Conservation (phyloP, 1,284 basidiomycete genomes). For the Erythrobasidium hasegawianum region DNA sequence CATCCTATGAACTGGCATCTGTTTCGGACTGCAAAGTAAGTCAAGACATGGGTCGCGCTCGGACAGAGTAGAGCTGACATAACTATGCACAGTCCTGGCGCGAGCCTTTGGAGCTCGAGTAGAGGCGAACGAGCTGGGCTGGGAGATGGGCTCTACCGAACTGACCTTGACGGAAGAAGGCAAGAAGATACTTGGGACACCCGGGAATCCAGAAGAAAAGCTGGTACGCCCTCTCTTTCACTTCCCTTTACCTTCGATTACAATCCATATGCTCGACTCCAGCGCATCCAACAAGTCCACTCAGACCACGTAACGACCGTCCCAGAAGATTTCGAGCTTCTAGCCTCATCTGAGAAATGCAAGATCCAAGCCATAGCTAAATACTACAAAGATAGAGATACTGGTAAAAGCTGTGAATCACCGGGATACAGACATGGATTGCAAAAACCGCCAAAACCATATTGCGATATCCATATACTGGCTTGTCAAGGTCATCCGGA, state of each 20-base stretch:
- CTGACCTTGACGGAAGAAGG: constrained; percentile 31
- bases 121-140: constrained; percentile 38
- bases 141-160: constrained; percentile 37
- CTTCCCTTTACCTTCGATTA: too few relatives aligned
- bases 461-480: constrained; percentile 41
- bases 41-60: neutral
- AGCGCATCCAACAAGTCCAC: constrained; percentile 44
- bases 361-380: constrained; percentile 41
- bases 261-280: too few relatives aligned
- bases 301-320: constrained; percentile 40
- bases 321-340: constrained; percentile 40
- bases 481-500: constrained; percentile 44
- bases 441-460: constrained; percentile 38
- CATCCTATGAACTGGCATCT: constrained; percentile 36
- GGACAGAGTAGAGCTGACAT: too few relatives aligned
- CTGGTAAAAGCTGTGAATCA: constrained; percentile 31
- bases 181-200: constrained; percentile 20
- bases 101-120: constrained; percentile 42
- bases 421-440: constrained; percentile 41
- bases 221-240: constrained; percentile 29
- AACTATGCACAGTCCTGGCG: constrained; percentile 36
- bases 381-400: constrained; percentile 37
- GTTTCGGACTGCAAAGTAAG: constrained; percentile 37
- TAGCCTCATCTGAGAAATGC: constrained; percentile 40
- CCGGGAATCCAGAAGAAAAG: constrained; percentile 28